A percentile compares a stretch with the other conserved stretches of the same genome.
These are phyloP conservation scores for Pittosporum tobira DNA, from an alignment of 129 eudicot genomes.

Conservation along the genomic window DNA sequence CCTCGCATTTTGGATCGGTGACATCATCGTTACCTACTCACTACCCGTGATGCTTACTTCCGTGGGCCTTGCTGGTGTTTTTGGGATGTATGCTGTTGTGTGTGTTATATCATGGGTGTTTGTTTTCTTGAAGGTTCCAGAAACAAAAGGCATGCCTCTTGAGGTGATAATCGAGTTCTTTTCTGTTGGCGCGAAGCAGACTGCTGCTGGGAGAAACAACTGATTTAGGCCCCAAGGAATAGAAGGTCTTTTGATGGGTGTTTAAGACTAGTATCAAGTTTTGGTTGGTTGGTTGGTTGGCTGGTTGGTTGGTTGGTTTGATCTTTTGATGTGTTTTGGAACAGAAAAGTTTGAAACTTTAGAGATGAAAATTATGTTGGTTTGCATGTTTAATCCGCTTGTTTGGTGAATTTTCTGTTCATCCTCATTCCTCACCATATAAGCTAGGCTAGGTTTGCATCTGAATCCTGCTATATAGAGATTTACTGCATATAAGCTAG, in stretches of 20 bases:
- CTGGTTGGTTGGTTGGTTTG: constrained; percentile 12
- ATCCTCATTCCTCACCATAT: not conserved
- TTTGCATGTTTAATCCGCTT: not conserved
- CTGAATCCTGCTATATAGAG: too few species aligned
- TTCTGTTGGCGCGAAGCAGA: constrained; percentile 68
- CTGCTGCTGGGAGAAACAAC: constrained; percentile 22
- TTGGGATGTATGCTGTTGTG: constrained; percentile 66
- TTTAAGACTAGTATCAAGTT: constrained; percentile 3
- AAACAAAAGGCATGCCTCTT: constrained; percentile 92
- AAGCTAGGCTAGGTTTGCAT: not conserved
- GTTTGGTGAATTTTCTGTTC: not conserved
- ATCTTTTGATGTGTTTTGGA: constrained; percentile 15
- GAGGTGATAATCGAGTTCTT: constrained; percentile 91
- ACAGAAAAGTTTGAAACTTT: constrained; percentile 12
- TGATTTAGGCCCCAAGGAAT: constrained; percentile 6
- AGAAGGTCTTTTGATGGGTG: constrained; percentile 7
- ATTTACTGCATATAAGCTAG: too few species aligned
- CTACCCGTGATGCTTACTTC: constrained; percentile 76
- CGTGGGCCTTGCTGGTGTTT: constrained; percentile 74
- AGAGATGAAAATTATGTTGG: not conserved
- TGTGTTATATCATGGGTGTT: constrained; percentile 64
- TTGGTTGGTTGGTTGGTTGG: too few species aligned
- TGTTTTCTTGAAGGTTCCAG: constrained; percentile 83
- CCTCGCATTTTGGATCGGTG: constrained; percentile 68
- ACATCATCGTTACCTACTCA: constrained; percentile 70